Evolutionary conservation across 805 yeast species (phyloP), one percentile per base, ranked within the genome.

Genomic region (Metschnikowia aberdeeniae): DNA sequence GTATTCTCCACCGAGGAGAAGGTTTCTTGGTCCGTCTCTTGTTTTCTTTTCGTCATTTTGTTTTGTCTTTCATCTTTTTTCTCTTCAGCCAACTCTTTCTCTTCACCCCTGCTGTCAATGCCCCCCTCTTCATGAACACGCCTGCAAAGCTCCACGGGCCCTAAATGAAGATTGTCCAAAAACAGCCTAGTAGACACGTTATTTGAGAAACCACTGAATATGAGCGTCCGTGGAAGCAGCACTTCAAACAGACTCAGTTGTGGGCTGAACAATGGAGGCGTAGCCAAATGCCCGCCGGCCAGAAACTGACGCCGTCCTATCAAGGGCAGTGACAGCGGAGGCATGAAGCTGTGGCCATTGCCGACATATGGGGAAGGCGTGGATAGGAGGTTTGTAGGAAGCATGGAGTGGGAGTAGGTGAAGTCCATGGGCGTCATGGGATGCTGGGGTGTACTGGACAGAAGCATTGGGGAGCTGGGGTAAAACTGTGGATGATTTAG

Each of bases 101-200:
- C 8, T 22, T 22, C 26, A 22, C 8, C 8, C 8, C 3, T 22
- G 26, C 26, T 22, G 26, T 22, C 26, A 22, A 6, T 22, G 26
- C 13, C 13, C 11, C 34, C 59, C 11, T 61, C 58, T 33, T 55
- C 62, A 13, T 64, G 55, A 45, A 70, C 60, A 46, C 77, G 58
- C 44, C 73, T 71, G 49, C 80, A 71, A 53, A 77, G 77, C 59
- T 84, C 89, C 30, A 84, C 71, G 0, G 87, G 85, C 3, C 86
- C 87, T 57, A 59, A 71, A 35, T 76, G 77, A 8, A 82, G 68
- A 28, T 66, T 61, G 37, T 77, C 72, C 35, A 80, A 59, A 13
- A 77, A 58, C 17, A 67, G 64, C 10, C 57, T 52, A 27, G 70
- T 48, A 1, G 61, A 40, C 22, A 70, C 44, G 14, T 54, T 54